Base-by-base conservation (phyloP, 495 filamentous ascomycete genomes). In the Penicillium fimorum region DNA sequence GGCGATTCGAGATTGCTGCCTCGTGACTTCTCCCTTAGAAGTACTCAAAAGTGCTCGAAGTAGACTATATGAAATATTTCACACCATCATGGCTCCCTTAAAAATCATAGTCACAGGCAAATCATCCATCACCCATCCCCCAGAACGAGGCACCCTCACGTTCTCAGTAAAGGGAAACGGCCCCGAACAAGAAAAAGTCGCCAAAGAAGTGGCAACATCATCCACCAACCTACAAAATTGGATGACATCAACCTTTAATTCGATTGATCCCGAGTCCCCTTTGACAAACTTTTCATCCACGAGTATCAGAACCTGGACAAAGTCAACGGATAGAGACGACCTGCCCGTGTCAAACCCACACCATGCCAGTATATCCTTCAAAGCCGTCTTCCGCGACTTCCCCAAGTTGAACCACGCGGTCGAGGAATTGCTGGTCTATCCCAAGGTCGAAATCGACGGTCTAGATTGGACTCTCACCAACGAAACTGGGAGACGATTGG, bases 401-500 rank as follows among this genome's bases (percentile, higher is more conserved):
- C 4, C 20, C 13, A 54, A 55, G n/a, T 11, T 69, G 8, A 57
- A 58, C 17, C 32, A 66, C 15, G 55, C 64, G 0, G 37, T 57
- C 3, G 57, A 51, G 2, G 33, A 49, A 27, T 43, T 69, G 10
- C 11, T 59, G 2, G 25, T 18, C 0, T 45, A 58, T 18, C 50
- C 57, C 7, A 59, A 59, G n/a, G 53, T 66, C 7, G 63, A 66
- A 17, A 60, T 69, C 20, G 29, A 55, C 5, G 56, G 59, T 0
- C 62, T 69, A 5, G 49, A 61, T 4, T 69, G 66, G 66, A 43
- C 47, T 24, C 52, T 69, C 42, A 69, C 58, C 5, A 60, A 69
- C 2, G 58, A 37, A 5, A 66, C 66, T 1, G 17, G 58, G 20
- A 53, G 56, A 22, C 27, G 25, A 5, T 24, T 69, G 18, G 46